Conservation (phyloP, 2,329 filamentous ascomycete genomes). For the Biscogniauxia sp. region DNA sequence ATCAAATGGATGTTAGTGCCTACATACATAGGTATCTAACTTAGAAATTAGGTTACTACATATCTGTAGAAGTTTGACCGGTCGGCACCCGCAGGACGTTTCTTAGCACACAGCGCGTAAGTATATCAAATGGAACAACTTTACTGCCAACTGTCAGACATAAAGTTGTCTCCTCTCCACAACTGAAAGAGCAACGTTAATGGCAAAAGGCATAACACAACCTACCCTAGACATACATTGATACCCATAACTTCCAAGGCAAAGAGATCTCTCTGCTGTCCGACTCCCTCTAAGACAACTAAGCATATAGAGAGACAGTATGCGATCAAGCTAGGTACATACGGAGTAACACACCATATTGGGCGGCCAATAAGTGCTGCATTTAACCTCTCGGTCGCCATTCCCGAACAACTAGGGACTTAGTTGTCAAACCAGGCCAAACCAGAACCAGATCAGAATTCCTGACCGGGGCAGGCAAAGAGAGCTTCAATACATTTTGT, state of each 20-base stretch:
- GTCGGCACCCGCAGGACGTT: too few species aligned
- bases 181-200: too few species aligned
- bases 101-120: too few species aligned
- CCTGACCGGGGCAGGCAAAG: neutral
- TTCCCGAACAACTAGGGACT: neutral
- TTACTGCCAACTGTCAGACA: neutral
- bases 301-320: neutral
- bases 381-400: neutral
- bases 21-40: too few species aligned
- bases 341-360: neutral
- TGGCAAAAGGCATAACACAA: too few species aligned
- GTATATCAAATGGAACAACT: too few species aligned
- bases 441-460: neutral
- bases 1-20: too few species aligned
- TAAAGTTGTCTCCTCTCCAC: neutral
- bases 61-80: too few species aligned
- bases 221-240: too few species aligned
- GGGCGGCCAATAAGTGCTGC: neutral
- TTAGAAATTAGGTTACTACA: too few species aligned
- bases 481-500: neutral
- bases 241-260: too few species aligned
- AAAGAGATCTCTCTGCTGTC: neutral
- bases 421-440: too few species aligned
- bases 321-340: neutral
- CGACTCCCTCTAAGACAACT: neutral